Percentiles rank a stretch among this genome's conserved stretches.
Conservation (phyloP, 352 stramenopile genomes). For the Pythium folliculosum region DNA sequence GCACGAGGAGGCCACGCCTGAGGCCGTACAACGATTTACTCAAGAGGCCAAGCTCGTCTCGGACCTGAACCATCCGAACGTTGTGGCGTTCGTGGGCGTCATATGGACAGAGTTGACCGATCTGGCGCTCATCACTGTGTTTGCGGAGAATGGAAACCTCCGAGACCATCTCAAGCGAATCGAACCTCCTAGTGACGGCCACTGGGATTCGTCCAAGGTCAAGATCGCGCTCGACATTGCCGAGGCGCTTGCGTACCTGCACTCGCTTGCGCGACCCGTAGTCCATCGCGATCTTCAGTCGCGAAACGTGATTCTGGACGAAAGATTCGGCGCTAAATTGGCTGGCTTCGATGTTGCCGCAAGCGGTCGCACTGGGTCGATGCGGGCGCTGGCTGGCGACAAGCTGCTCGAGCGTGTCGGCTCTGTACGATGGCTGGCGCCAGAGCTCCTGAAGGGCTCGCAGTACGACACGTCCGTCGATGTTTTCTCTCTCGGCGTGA, state of each 20-base stretch:
- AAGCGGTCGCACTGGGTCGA: background rate
- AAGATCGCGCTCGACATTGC: slow-evolving; percentile 22
- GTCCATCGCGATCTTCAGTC: slow-evolving; percentile 15
- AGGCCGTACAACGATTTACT: slow-evolving; percentile 16
- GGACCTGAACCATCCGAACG: slow-evolving; percentile 9
- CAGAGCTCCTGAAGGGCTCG: slow-evolving; percentile 16
- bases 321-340: background rate
- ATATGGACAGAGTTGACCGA: slow-evolving; percentile 30
- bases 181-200: background rate
- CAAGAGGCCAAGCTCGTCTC: slow-evolving; percentile 23
- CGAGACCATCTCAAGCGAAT: background rate
- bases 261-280: slow-evolving; percentile 15
- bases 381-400: background rate
- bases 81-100: slow-evolving; percentile 32
- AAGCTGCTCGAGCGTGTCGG: background rate
- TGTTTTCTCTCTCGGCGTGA: slow-evolving; percentile 22
- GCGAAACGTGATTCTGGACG: slow-evolving; percentile 13
- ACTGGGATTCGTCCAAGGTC: slow-evolving; percentile 7
- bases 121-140: slow-evolving; percentile 29
- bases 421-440: slow-evolving; percentile 20
- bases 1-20: background rate
- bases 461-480: slow-evolving; percentile 16
- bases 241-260: slow-evolving; percentile 29
- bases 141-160: slow-evolving; percentile 28
- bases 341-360: background rate